Percentiles rank a stretch among this genome's conserved stretches.
Conservation (phyloP, 1,284 basidiomycete species). For the Sanguinoderma infundibulare region DNA sequence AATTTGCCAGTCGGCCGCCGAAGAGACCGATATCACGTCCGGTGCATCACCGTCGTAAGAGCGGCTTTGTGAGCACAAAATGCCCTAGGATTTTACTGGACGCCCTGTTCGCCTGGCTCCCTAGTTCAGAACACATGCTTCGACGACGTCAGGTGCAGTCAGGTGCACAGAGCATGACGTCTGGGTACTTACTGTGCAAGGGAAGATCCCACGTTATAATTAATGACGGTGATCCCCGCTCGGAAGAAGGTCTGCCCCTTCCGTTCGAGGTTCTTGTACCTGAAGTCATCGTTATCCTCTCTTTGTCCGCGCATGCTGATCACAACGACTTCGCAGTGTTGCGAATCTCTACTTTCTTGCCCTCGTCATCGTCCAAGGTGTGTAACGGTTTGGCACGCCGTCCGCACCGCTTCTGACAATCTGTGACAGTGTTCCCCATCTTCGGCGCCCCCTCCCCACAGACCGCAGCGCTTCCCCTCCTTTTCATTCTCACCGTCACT, state of each 20-base stretch:
- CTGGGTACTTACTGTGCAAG: not conserved
- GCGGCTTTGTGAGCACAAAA: no score
- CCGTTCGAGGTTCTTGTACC: not conserved
- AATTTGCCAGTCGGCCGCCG: no score
- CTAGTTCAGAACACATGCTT: no score
- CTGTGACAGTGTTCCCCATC: constrained; percentile 75
- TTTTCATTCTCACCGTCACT: constrained; percentile 89
- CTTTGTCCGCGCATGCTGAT: not conserved
- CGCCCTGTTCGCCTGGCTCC: no score
- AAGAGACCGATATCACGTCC: not conserved
- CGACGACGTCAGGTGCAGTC: no score
- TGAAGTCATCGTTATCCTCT: not conserved
- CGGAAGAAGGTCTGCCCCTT: not conserved
- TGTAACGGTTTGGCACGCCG: not conserved
- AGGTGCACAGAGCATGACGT: no score
- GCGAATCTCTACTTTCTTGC: constrained; percentile 94
- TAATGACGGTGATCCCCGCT: not conserved
- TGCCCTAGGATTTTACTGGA: no score
- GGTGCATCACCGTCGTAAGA: no score
- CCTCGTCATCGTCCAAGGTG: constrained; percentile 83
- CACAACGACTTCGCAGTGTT: constrained; percentile 50
- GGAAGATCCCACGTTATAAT: not conserved
- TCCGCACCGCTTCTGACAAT: not conserved
- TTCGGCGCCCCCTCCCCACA: constrained; percentile 90
- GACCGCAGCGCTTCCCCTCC: constrained; percentile 85